A percentile compares a stretch with the other conserved stretches of the same genome.
These are phyloP conservation scores for Microthlaspi erraticum DNA, from an alignment of 345 rosid species.

Conservation along the genomic window DNA sequence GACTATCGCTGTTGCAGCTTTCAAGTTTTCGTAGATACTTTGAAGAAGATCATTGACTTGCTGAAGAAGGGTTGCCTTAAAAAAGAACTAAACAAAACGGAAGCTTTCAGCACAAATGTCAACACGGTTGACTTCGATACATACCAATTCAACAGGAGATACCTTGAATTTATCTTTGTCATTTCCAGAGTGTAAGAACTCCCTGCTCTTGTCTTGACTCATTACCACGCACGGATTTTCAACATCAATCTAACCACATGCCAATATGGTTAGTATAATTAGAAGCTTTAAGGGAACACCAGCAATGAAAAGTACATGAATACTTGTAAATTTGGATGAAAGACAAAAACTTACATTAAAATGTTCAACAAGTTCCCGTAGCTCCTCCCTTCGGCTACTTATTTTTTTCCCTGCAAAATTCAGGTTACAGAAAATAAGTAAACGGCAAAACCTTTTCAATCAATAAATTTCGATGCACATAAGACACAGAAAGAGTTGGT, in stretches of 20 bases:
- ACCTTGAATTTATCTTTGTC: conserved; percentile 97
- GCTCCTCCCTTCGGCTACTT: conserved; percentile 73
- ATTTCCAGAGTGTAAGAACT: conserved; percentile 95
- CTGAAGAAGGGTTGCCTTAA: conserved; percentile 95
- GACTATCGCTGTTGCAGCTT: conserved; percentile 61
- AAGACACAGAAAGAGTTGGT: conserved; percentile 8
- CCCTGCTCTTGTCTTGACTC: conserved; percentile 99
- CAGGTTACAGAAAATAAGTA: background rate
- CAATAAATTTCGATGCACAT: background rate
- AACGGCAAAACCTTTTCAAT: conserved; percentile 2
- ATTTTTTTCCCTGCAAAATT: conserved; percentile 76
- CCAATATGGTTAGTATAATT: background rate
- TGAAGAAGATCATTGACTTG: conserved; percentile 88
- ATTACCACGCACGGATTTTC: conserved; percentile 97
- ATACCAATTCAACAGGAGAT: conserved; percentile 16
- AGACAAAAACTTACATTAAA: conserved; percentile 70
- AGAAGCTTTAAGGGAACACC: conserved; percentile 14
- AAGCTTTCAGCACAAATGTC: conserved; percentile 42
- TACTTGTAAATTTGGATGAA: background rate
- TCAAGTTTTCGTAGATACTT: conserved; percentile 64
- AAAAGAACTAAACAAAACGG: conserved; percentile 72
- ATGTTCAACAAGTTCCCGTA: conserved; percentile 85
- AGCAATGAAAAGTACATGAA: conserved; percentile 13
- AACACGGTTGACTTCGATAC: conserved; percentile 18
- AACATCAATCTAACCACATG: conserved; percentile 72